Evolutionary conservation across 2,329 filamentous ascomycete species (phyloP).

Genomic region (Sporothrix globosa): DNA sequence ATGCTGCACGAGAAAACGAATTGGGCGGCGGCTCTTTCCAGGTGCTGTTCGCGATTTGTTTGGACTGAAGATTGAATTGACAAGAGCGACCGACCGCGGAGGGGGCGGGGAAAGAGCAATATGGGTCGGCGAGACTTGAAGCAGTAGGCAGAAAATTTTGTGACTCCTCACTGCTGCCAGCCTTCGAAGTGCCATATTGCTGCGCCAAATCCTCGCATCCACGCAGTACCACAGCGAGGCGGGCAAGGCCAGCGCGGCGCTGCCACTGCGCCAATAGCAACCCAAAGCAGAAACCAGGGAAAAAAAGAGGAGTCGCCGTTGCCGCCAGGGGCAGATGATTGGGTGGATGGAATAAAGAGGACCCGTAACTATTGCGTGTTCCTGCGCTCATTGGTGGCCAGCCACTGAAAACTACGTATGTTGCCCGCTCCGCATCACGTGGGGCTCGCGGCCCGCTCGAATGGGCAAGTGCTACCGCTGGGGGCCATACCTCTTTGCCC

Average conservation of each 20-base stretch:
- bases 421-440: slow-evolving; percentile 31
- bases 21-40: slow-evolving; percentile 33
- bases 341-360: background rate
- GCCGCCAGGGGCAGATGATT: slow-evolving; percentile 23
- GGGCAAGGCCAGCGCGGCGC: background rate
- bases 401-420: slow-evolving; percentile 12
- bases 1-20: slow-evolving; percentile 23
- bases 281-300: slow-evolving; percentile 21
- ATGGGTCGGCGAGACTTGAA: slow-evolving; percentile 25
- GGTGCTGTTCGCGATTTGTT: slow-evolving; percentile 31
- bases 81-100: slow-evolving; percentile 36
- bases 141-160: slow-evolving; percentile 17
- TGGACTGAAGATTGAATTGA: slow-evolving; percentile 32
- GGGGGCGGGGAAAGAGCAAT: slow-evolving; percentile 36
- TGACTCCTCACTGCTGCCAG: slow-evolving; percentile 11
- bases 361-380: slow-evolving; percentile 14
- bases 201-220: background rate
- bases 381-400: slow-evolving; percentile 24
- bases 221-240: background rate
- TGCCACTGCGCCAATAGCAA: slow-evolving; percentile 20
- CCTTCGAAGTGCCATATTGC: slow-evolving; percentile 5
- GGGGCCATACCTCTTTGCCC: background rate
- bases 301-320: slow-evolving; percentile 26
- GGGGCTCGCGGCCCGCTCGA: slow-evolving; percentile 19
- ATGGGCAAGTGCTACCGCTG: slow-evolving; percentile 22